Conservation (phyloP, 768 basidiomycete species). For the Termitomyces titanicus region DNA sequence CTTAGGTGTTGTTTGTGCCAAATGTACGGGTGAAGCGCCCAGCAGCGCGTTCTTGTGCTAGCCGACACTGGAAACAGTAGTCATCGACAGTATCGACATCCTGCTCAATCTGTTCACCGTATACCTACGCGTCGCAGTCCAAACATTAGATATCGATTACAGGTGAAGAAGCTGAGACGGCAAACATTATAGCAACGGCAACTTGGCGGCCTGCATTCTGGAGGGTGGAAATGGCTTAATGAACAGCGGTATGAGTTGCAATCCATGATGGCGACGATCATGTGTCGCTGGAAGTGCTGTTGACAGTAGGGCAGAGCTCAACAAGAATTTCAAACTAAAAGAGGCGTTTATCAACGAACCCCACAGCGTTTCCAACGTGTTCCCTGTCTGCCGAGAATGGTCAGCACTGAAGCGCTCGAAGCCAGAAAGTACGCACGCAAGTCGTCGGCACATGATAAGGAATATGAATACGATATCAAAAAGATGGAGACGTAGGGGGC, state of each 20-base stretch:
- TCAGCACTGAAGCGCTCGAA: slow-evolving; percentile 12
- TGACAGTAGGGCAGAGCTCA: neutral
- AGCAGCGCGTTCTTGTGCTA: slow-evolving; percentile 43
- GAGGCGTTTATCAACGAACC: slow-evolving; percentile 31
- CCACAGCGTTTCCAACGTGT: slow-evolving; percentile 72
- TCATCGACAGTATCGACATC: slow-evolving; percentile 71
- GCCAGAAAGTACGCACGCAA: slow-evolving; percentile 54
- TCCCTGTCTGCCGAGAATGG: slow-evolving; percentile 51
- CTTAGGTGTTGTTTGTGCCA: slow-evolving; percentile 9
- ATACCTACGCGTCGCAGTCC: slow-evolving; percentile 40
- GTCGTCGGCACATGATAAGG: slow-evolving; percentile 62
- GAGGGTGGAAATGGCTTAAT: slow-evolving; percentile 58
- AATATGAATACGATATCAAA: neutral
- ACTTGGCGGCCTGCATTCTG: slow-evolving; percentile 44
- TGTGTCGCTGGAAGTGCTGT: slow-evolving; percentile 78
- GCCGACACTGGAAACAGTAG: slow-evolving; percentile 66
- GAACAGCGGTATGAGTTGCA: slow-evolving; percentile 65
- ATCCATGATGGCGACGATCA: slow-evolving; percentile 71
- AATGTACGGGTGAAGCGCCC: slow-evolving; percentile 15
- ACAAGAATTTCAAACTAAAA: neutral
- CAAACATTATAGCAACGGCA: slow-evolving; percentile 64
- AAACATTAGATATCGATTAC: neutral
- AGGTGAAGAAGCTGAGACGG: neutral
- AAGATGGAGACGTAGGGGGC: slow-evolving; percentile 1
- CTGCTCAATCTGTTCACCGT: slow-evolving; percentile 63